Evolutionary conservation across 768 basidiomycete genomes (phyloP), one percentile per base, ranked within the genome.

Genomic region (Phaeotremella skinneri): DNA sequence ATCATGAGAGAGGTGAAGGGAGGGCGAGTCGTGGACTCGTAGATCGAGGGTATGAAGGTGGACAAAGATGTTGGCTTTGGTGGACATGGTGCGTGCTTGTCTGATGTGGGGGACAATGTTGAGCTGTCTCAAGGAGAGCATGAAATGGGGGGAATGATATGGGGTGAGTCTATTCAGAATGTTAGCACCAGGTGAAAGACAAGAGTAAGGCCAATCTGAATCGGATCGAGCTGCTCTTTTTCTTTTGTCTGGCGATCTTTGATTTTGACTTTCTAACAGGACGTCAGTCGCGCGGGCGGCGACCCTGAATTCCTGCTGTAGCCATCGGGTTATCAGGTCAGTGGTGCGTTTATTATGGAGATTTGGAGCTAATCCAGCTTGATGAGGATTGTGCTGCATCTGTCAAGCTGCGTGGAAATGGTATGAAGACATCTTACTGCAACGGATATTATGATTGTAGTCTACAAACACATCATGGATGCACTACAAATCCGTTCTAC

Each of bases 1-100:
- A 49, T 61, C 48, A 49, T 76, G 72, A 0, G 72, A 58, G 16
- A 67, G 47, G 26, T 67, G 55, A 5, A 76, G 64, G 1, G 66
- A 70, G 2, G 70, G 74, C 3, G 67, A 69, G 39, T 76, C 74
- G 52, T 72, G 70, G 2, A 66, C 43, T 20, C 74, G 58, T 0
- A 76, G 59, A 56, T 76, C 74, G 39, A 70, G 60, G 26, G 68
- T 71, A 52, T 74, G 72, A 17, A 74, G 68, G 45, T 76, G 74
- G 41, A 76, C 61, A 59, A 74, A 66, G 7, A 63, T 56, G 27
- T 26, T 49, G 30, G 41, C 51, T 14, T 43, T 45, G 27, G 59
- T 66, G 49, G 61, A 52, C 47, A 50, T 59, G 2, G 56, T 60
- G 49, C 27, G 52, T 32, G 30, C 17, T 7, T 7, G 7, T 37